Evolutionary conservation across 139 green algal species (phyloP).

Genomic region (Chlorella vulgaris): DNA sequence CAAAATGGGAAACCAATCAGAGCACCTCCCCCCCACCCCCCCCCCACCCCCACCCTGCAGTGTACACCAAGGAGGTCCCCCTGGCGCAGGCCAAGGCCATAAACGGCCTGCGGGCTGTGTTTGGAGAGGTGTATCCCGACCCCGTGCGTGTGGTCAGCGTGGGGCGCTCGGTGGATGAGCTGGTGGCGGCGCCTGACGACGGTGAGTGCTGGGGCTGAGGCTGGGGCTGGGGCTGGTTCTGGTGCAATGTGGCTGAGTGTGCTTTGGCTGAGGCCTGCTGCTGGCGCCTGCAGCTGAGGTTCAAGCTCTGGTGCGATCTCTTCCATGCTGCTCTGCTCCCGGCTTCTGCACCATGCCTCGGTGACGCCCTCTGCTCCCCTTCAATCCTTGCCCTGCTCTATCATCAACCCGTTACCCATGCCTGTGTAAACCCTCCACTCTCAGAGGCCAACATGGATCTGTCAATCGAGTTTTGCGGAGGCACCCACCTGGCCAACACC

Average conservation of each 20-base stretch:
- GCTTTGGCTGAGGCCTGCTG: not conserved
- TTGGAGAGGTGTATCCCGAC: conserved; percentile 98
- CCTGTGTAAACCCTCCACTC: too few species aligned
- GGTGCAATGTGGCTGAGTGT: not conserved
- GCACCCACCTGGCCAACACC: conserved; percentile 94
- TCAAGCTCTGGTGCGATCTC: too few species aligned
- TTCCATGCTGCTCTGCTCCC: not conserved
- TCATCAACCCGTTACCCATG: not conserved
- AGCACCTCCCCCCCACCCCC: not conserved
- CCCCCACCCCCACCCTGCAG: conserved; percentile 41
- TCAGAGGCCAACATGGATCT: conserved; percentile 56
- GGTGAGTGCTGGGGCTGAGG: not conserved
- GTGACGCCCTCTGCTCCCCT: not conserved
- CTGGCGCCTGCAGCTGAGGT: too few species aligned
- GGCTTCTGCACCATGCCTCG: not conserved
- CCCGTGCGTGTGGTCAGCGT: conserved; percentile 97
- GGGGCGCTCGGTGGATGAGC: conserved; percentile 81
- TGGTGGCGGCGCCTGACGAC: conserved; percentile 75
- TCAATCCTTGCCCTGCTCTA: not conserved
- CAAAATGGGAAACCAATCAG: too few species aligned
- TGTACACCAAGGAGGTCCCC: conserved; percentile 86
- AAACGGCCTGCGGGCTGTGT: conserved; percentile 91
- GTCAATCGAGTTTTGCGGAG: conserved; percentile 97
- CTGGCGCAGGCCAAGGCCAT: conserved; percentile 85
- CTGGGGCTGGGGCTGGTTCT: not conserved